Base-by-base conservation (phyloP, 441 rosid species). In the Arabidopsis lyrata region DNA sequence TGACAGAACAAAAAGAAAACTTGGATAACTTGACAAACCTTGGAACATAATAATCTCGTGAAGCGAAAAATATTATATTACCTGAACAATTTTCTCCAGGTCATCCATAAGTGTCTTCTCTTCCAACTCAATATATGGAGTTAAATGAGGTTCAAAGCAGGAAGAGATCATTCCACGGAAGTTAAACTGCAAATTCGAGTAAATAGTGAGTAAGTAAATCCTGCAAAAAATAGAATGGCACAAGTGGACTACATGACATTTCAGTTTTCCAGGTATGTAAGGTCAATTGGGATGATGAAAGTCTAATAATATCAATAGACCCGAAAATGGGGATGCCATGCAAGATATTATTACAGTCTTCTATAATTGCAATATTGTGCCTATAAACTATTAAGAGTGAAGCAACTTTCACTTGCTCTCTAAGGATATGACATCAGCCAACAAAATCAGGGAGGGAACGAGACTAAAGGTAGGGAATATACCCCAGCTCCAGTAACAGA, bases 401-500 rank as follows among this genome's bases (percentile, higher is more conserved):
- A 34, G 65, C 45, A 59, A 42, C 8, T 72, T 15, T 44, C 32
- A 53, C 58, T 60, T 66, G 53, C 22, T 77, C 47, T 57, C 47
- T 15, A 39, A 32, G 62, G 47, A 65, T 12, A 66, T 60, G 39
- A 47, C 60, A 66, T 41, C 69, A 66, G 53, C 69, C 52, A 36
- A 71, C 10, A 62, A 62, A 72, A 61, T 47, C 39, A 66, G 45
- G 62, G 38, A 60, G 35, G 24, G 59, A 48, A 10, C 29, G 27
- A 58, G 62, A 41, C 52, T 50, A 81, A 24, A 78, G 68, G 49
- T 12, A 76, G 49, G 54, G 49, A 44, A 63, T 68, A 57, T 90
- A 95, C 99, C 97, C 99, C 98, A 72, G 98, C 98, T 73, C 95
- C 98, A 75, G 97, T 91, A 77, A 82, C 99, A 14, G 98, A 86